phyloP scores from a whole-genome alignment of 352 stramenopile species.

The Globisporangium acanthophoron region DNA sequence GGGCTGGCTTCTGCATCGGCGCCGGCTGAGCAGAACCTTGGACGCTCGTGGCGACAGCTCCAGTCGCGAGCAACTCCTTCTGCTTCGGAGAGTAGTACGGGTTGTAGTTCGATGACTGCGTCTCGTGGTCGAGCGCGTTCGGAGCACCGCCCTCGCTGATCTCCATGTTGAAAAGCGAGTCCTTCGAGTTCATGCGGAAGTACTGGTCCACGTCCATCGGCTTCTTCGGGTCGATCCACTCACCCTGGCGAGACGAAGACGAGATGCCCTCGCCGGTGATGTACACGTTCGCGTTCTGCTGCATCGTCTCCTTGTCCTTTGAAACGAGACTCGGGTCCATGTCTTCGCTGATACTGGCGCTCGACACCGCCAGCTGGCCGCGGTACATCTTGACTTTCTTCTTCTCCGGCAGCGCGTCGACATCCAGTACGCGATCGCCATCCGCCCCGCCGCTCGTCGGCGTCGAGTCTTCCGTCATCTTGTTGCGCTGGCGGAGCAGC shows the following conservation, averaged over 20 bases:
- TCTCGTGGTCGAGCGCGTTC: constrained; percentile 19
- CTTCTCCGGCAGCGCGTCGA: constrained; percentile 66
- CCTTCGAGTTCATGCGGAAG: constrained; percentile 48
- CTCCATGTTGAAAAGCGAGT: constrained; percentile 44
- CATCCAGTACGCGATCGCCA: constrained; percentile 36
- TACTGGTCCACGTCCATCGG: constrained; percentile 37
- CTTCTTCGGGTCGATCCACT: constrained; percentile 18
- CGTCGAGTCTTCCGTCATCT: constrained; percentile 50
- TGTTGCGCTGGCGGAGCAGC: constrained; percentile 76
- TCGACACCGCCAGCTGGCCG: constrained; percentile 33
- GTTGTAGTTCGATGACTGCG: constrained; percentile 31
- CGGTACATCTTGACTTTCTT: constrained; percentile 65
- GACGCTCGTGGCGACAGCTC: not conserved
- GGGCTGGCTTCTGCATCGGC: constrained; percentile 4
- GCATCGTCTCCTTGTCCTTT: constrained; percentile 6
- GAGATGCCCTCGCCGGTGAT: constrained; percentile 33
- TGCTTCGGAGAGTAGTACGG: constrained; percentile 55
- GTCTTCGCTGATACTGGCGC: constrained; percentile 32
- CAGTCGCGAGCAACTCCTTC: constrained; percentile 14
- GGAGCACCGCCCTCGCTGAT: constrained; percentile 20
- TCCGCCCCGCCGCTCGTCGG: constrained; percentile 23
- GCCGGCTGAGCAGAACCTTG: too few species aligned
- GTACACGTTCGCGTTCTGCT: constrained; percentile 16
- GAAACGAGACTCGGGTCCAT: constrained; percentile 7
- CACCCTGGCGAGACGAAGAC: constrained; percentile 22